Conservation (phyloP, 1,284 basidiomycete species). For the Heterobasidion irregulare region DNA sequence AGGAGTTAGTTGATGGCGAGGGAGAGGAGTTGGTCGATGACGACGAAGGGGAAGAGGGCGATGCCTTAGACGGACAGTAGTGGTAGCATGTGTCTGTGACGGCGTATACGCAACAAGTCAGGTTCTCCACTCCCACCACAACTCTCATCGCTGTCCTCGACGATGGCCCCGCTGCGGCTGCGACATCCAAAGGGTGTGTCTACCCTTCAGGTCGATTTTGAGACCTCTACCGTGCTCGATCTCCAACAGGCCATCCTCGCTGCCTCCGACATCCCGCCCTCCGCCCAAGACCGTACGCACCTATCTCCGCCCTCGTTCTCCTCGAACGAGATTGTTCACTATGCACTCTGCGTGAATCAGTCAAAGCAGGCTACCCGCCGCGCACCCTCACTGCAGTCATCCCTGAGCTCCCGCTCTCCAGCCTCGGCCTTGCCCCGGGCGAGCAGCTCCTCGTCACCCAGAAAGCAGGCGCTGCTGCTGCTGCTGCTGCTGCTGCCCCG, state of each 20-base stretch:
- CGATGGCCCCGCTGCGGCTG: conserved; percentile 63
- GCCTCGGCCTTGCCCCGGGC: conserved; percentile 67
- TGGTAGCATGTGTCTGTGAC: neutral
- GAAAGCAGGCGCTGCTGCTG: conserved; percentile 18
- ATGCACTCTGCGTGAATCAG: conserved; percentile 28
- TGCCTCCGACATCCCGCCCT: conserved; percentile 63
- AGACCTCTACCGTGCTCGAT: conserved; percentile 57
- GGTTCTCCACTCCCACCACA: neutral
- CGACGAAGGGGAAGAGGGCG: neutral
- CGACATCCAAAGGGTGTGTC: conserved; percentile 78
- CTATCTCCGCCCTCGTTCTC: neutral
- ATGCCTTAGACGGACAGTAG: neutral
- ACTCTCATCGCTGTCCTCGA: neutral
- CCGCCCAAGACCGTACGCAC: conserved; percentile 67
- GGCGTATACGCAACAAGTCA: neutral
- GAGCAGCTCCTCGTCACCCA: conserved; percentile 80
- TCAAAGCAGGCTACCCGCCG: conserved; percentile 84
- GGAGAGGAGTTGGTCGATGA: neutral
- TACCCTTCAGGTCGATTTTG: conserved; percentile 65
- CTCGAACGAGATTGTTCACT: conserved; percentile 1
- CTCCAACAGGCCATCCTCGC: conserved; percentile 65
- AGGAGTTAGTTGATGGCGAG: neutral
- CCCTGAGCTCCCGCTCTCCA: conserved; percentile 64
- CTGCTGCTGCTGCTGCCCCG: conserved; percentile 12
- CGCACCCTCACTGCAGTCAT: conserved; percentile 52